A percentile compares a stretch with the other conserved stretches of the same genome.
Evolutionary conservation across 2,329 filamentous ascomycete genomes (phyloP).

Genomic region (Thelonectria blattea): DNA sequence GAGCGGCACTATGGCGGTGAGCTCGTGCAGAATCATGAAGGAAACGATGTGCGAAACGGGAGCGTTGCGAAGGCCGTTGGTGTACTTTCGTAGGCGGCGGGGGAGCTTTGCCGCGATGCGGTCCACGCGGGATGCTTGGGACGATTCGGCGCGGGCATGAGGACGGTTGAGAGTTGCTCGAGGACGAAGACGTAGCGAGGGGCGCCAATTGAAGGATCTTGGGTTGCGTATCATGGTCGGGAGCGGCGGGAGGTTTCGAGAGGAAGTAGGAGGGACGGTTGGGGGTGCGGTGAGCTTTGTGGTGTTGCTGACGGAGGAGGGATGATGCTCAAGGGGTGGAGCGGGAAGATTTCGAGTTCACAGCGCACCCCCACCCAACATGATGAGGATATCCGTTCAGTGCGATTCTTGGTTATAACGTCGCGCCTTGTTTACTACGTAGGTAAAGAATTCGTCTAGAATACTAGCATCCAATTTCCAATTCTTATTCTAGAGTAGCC

Average conservation of each 20-base stretch:
- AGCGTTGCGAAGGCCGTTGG: constrained; percentile 72
- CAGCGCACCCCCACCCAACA: background rate
- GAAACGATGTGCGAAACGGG: constrained; percentile 83
- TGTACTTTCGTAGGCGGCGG: constrained; percentile 70
- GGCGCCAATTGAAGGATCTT: constrained; percentile 31
- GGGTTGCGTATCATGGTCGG: constrained; percentile 37
- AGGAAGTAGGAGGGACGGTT: background rate
- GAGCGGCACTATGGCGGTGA: constrained; percentile 85
- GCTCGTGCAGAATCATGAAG: constrained; percentile 89
- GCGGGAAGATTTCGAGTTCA: background rate
- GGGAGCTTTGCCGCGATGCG: constrained; percentile 64
- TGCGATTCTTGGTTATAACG: too few relatives aligned
- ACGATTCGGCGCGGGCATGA: constrained; percentile 34
- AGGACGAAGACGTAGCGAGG: constrained; percentile 22
- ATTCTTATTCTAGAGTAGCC: too few relatives aligned
- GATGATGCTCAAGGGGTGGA: background rate
- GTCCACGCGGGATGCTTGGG: constrained; percentile 48
- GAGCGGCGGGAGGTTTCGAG: background rate
- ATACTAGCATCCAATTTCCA: too few relatives aligned
- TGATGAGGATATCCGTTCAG: background rate
- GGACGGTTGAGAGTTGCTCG: constrained; percentile 14
- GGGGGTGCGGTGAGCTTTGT: background rate
- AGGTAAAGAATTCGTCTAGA: too few relatives aligned
- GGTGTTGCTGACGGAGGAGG: background rate
- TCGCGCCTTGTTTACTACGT: too few relatives aligned